These are phyloP conservation scores for Pestalotiopsis sp. DNA, from an alignment of 2,329 filamentous ascomycete species.

Conservation along the genomic window DNA sequence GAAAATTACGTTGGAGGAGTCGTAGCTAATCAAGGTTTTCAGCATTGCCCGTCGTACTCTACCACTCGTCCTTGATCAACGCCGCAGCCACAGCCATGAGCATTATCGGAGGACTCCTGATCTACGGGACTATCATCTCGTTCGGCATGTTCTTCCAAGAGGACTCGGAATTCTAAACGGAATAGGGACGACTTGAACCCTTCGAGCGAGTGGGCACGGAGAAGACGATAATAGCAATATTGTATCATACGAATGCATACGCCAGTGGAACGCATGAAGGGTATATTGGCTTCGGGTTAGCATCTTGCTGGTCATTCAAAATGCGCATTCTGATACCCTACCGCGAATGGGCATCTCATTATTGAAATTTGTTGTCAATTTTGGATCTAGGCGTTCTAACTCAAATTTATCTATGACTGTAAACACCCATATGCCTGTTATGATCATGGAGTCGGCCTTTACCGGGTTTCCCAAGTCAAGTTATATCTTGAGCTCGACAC, in stretches of 20 bases:
- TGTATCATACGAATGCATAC: conserved; percentile 10
- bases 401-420: not conserved
- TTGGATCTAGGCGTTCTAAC: not conserved
- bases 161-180: conserved; percentile 83
- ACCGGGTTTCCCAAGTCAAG: conserved; percentile 69
- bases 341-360: not conserved
- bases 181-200: not conserved
- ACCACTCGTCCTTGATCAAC: conserved; percentile 82
- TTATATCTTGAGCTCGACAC: conserved; percentile 76
- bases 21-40: conserved; percentile 11
- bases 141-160: conserved; percentile 99
- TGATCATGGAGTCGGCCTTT: not conserved
- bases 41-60: conserved; percentile 88
- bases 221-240: not conserved
- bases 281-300: not conserved
- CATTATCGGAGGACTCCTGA: conserved; percentile 86
- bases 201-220: not conserved
- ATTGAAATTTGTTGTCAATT: not conserved
- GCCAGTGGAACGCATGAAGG: conserved; percentile 1
- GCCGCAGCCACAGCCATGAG: conserved; percentile 93
- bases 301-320: conserved; percentile 8
- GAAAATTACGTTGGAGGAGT: not conserved
- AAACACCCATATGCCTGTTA: not conserved
- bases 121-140: conserved; percentile 97
- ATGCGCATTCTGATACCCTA: not conserved